Conservation (phyloP, 1,284 basidiomycete genomes). For the Ganoderma leucocontextum region DNA sequence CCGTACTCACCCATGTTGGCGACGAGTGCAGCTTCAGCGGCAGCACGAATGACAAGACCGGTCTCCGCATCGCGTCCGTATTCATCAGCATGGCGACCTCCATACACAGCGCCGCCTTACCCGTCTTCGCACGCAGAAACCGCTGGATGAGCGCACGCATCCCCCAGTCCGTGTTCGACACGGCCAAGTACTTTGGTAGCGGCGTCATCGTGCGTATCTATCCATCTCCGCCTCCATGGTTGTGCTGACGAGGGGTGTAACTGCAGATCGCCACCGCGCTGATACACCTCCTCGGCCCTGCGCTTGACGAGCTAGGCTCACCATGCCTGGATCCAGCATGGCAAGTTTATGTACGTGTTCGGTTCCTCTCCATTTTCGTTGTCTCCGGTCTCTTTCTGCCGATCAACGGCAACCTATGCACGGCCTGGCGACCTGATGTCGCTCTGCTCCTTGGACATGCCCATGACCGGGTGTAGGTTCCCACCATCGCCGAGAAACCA, state of each 20-base stretch:
- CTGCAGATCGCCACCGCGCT: slow-evolving; percentile 89
- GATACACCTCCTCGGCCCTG: slow-evolving; percentile 86
- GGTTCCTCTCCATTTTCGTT: too few species aligned
- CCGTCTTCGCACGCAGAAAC: slow-evolving; percentile 75
- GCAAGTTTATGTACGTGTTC: slow-evolving; percentile 72
- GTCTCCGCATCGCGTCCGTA: slow-evolving; percentile 82
- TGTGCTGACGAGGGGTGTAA: neutral
- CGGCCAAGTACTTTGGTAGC: slow-evolving; percentile 96
- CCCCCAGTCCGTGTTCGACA: slow-evolving; percentile 77
- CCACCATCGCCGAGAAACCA: neutral
- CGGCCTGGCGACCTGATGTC: neutral
- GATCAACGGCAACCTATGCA: neutral
- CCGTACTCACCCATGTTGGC: neutral
- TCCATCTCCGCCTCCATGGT: neutral
- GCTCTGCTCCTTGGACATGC: neutral
- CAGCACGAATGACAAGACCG: slow-evolving; percentile 41
- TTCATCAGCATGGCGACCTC: slow-evolving; percentile 87
- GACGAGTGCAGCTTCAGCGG: slow-evolving; percentile 8
- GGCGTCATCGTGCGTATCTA: slow-evolving; percentile 79
- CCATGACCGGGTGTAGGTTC: neutral
- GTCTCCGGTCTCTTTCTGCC: neutral
- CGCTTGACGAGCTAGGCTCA: slow-evolving; percentile 73
- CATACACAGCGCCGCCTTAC: slow-evolving; percentile 80
- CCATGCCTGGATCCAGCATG: slow-evolving; percentile 79
- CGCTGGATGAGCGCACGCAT: slow-evolving; percentile 57